Base-by-base conservation (phyloP, 2,329 filamentous ascomycete species). In the Diaporthe vaccinii region DNA sequence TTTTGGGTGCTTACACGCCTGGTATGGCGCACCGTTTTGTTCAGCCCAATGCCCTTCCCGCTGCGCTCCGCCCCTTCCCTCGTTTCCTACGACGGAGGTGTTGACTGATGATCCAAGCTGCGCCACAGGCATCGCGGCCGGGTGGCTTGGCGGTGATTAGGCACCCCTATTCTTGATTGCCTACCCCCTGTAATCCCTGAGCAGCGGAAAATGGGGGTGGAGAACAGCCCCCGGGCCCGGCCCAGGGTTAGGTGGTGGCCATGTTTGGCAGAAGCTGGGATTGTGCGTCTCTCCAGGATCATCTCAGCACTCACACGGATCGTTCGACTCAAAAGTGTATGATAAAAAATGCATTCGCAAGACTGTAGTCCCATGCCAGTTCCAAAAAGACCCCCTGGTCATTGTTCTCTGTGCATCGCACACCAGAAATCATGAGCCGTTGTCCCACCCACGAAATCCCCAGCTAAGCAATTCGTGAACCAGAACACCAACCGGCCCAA, bases 41-140 rank as follows among this genome's bases (percentile, higher is more conserved):
- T 25, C 62, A 51, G 36, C 36, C 58, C 22, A 36, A 22, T 31
- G 44, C 31, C 62, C 31, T n/a, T 36, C 31, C 65, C 46, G 65
- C 14, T 25, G 65, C 49, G 28, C 65, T 69, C 34, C 49, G 65
- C 65, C 65, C 49, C 65, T 28, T 69, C 65, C 65, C 41, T 51
- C 34, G 46, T 17, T 4, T 41, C 65, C 49, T 34, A 31, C 17
- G 31, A n/a, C 49, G 12, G 49, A 55, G 34, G 46, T 69, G 22
- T n/a, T 69, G 3, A 31, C 46, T 55, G 65, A 36, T 55, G 46
- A 55, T 3, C 65, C 49, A 20, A 22, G 65, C 65, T 69, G 65
- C 65, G 65, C 65, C 65, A 39, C 65, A 55, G 34, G 28, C 14
- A 39, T 68, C 28, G 62, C 46, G 62, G 46, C 62, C 62, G 2